A percentile compares a stretch with the other conserved stretches of the same genome.
Conservation (phyloP, 371 early-diverging fungal species). For the Mucor plumbeus region DNA sequence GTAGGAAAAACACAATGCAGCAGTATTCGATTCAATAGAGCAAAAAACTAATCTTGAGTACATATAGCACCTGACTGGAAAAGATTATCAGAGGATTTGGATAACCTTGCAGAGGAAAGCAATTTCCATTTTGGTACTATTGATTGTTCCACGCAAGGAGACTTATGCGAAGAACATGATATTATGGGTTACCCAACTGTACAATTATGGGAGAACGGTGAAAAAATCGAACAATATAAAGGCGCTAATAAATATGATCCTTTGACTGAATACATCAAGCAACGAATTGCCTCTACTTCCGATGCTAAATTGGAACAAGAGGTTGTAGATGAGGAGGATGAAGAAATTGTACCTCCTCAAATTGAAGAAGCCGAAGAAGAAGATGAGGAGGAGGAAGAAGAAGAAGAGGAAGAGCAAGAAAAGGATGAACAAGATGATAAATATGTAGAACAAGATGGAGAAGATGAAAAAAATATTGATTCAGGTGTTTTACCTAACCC, state of each 20-base stretch:
- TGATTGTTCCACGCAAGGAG: constrained; percentile 75
- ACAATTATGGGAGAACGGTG: constrained; percentile 68
- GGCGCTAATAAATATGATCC: constrained; percentile 26
- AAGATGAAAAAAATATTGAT: neutral
- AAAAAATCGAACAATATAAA: constrained; percentile 51
- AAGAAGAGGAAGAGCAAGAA: neutral
- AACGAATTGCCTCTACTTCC: constrained; percentile 18
- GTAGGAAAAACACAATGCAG: constrained; percentile 19
- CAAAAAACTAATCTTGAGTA: neutral
- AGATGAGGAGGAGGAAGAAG: constrained; percentile 10
- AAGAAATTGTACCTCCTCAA: neutral
- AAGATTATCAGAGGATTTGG: constrained; percentile 43
- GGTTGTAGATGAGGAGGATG: constrained; percentile 12
- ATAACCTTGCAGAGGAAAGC: constrained; percentile 29
- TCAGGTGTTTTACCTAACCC: constrained; percentile 31
- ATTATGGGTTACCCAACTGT: constrained; percentile 68
- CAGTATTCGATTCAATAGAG: neutral
- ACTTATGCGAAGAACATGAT: constrained; percentile 67
- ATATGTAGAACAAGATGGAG: neutral
- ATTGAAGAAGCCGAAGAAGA: constrained; percentile 5
- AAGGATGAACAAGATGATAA: neutral
- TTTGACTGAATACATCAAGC: constrained; percentile 32
- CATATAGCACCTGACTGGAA: constrained; percentile 60
- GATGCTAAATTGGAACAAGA: constrained; percentile 1
- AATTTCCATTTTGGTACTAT: constrained; percentile 76